phyloP scores from a whole-genome alignment of 495 filamentous ascomycete genomes.

The Filosporella fistucella region DNA sequence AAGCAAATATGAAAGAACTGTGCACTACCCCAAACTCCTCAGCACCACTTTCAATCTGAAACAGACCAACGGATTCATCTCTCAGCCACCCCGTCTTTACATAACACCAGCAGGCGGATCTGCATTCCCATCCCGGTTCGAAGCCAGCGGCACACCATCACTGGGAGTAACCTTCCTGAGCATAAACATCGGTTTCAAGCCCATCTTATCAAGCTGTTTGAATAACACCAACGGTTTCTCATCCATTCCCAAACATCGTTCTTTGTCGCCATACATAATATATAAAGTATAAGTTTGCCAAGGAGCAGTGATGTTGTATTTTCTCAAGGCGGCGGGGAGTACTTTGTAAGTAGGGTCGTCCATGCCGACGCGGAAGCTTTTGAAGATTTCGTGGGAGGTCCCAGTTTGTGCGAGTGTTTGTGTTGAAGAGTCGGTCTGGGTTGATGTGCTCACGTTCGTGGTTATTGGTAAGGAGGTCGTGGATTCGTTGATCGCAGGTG shows the following conservation, averaged over 20 bases:
- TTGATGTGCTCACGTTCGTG: neutral
- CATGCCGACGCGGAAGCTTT: slow-evolving; percentile 90
- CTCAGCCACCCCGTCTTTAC: neutral
- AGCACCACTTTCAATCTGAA: too few relatives aligned
- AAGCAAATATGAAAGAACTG: too few relatives aligned
- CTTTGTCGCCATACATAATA: slow-evolving; percentile 93
- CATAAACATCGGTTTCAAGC: slow-evolving; percentile 98
- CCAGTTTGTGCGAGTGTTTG: too few relatives aligned
- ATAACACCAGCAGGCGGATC: neutral
- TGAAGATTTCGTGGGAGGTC: slow-evolving; percentile 92
- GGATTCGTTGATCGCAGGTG: neutral
- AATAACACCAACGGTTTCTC: slow-evolving; percentile 91
- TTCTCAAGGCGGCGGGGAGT: slow-evolving; percentile 85
- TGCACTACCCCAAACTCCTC: too few relatives aligned
- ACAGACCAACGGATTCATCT: too few relatives aligned
- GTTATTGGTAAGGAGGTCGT: neutral
- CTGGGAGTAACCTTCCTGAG: slow-evolving; percentile 59
- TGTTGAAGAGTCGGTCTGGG: neutral
- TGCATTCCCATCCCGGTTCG: neutral
- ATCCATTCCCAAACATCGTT: slow-evolving; percentile 81
- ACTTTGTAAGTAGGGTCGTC: slow-evolving; percentile 95
- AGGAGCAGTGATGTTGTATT: slow-evolving; percentile 93
- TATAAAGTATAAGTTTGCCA: slow-evolving; percentile 93
- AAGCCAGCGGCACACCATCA: neutral
- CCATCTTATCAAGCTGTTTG: slow-evolving; percentile 91